Percentiles rank a stretch among this genome's conserved stretches.
Evolutionary conservation across 192 early-diverging fungal genomes (phyloP).

Genomic region (Gamsiella multidivaricata): DNA sequence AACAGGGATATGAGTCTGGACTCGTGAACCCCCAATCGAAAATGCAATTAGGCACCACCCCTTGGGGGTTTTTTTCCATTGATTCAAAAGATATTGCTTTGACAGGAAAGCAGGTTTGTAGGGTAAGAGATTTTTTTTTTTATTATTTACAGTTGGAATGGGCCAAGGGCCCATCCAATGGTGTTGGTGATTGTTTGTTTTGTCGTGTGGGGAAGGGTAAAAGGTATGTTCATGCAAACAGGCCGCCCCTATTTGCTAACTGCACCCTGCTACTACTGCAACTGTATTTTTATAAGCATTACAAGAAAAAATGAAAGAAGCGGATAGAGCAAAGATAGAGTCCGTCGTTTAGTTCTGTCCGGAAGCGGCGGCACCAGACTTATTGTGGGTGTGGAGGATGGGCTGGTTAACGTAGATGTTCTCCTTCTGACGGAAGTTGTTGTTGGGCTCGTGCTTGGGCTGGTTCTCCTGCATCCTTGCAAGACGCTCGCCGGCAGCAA

Average conservation of each 20-base stretch:
- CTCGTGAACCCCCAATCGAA: too few relatives aligned
- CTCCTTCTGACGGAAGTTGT: conserved; percentile 46
- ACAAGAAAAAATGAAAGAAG: too few relatives aligned
- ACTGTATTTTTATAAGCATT: not conserved
- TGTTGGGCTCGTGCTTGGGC: conserved; percentile 37
- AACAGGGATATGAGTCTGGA: too few relatives aligned
- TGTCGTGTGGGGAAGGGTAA: not conserved
- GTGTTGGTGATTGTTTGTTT: not conserved
- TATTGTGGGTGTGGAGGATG: conserved; percentile 40
- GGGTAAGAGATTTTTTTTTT: not conserved
- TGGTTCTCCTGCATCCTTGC: conserved; percentile 48
- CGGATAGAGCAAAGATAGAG: too few relatives aligned
- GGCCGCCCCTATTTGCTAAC: not conserved
- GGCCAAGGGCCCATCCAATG: too few relatives aligned
- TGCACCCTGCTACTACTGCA: not conserved
- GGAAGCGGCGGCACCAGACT: conserved; percentile 44
- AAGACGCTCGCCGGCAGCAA: conserved; percentile 43
- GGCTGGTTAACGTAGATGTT: conserved; percentile 45
- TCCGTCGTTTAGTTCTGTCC: not conserved
- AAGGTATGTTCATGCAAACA: not conserved
- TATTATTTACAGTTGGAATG: conserved; percentile 1
- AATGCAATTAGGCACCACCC: too few relatives aligned
- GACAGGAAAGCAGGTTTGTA: not conserved
- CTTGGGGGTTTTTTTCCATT: too few relatives aligned
- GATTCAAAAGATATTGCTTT: too few relatives aligned